These are phyloP conservation scores for Arthrobotrys sinensis DNA, from an alignment of 2,329 filamentous ascomycete genomes.

Conservation along the genomic window DNA sequence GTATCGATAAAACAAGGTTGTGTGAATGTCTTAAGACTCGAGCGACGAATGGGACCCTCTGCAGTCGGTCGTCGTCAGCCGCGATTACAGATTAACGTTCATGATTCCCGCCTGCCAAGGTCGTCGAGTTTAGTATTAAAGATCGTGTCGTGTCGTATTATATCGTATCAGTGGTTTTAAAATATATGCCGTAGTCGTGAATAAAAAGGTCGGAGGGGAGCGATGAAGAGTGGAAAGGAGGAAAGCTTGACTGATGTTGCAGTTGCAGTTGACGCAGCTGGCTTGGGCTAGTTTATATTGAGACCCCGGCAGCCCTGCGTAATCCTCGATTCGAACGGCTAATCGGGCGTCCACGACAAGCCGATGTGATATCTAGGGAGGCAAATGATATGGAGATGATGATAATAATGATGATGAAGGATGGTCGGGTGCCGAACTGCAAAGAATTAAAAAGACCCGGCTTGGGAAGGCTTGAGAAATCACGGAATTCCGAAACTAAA, in stretches of 20 bases:
- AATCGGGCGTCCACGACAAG: slow-evolving; percentile 1
- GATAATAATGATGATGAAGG: not conserved
- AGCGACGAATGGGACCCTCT: slow-evolving; percentile 16
- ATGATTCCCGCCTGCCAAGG: slow-evolving; percentile 32
- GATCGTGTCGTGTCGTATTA: not conserved
- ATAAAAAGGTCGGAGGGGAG: not conserved
- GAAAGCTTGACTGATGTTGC: slow-evolving; percentile 12
- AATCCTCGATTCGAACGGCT: slow-evolving; percentile 22
- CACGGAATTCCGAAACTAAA: slow-evolving; percentile 25
- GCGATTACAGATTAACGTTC: slow-evolving; percentile 5
- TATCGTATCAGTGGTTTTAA: not conserved
- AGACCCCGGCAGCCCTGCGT: slow-evolving; percentile 39
- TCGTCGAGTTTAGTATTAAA: not conserved
- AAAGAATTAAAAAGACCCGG: slow-evolving; percentile 17
- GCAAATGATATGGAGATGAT: not conserved
- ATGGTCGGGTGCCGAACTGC: not conserved
- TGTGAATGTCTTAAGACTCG: slow-evolving; percentile 25
- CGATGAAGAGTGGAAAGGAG: not conserved
- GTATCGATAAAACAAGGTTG: not conserved
- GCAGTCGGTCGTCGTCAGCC: slow-evolving; percentile 48
- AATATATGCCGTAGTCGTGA: not conserved
- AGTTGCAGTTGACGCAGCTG: slow-evolving; percentile 23
- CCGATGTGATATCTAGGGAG: not conserved
- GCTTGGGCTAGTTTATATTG: slow-evolving; percentile 20
- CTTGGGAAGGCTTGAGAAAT: slow-evolving; percentile 15